Evolutionary conservation across 208 protist species (phyloP).

Genomic region (Leishmania arabica): DNA sequence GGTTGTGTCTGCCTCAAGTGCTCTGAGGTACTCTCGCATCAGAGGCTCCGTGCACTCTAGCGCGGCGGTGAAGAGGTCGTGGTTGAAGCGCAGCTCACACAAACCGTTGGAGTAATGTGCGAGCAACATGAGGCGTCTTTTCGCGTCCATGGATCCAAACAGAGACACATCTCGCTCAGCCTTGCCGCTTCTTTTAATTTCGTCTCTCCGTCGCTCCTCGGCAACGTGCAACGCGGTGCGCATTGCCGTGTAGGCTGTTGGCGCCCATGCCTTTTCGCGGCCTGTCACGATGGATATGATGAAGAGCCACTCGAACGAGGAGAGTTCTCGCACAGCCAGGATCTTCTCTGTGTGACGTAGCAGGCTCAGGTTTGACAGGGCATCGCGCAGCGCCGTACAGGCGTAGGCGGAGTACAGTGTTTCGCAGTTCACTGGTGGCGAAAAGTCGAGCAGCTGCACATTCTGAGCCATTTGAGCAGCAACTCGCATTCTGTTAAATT

Average conservation of each 20-base stretch:
- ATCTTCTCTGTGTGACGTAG: conserved; percentile 16
- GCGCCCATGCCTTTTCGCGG: conserved; percentile 12
- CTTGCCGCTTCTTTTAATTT: neutral
- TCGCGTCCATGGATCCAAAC: neutral
- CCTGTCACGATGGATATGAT: conserved; percentile 6
- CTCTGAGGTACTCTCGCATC: conserved; percentile 16
- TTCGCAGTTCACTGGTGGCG: neutral
- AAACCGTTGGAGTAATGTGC: neutral
- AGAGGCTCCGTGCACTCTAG: conserved; percentile 5
- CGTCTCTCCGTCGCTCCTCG: conserved; percentile 8
- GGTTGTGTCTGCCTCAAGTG: neutral
- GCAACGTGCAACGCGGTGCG: neutral
- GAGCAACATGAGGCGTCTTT: conserved; percentile 2
- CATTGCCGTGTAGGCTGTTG: neutral
- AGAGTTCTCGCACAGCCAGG: conserved; percentile 4
- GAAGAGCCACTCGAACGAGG: conserved; percentile 19
- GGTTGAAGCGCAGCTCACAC: conserved; percentile 2
- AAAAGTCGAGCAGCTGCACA: neutral
- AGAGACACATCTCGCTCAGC: conserved; percentile 9
- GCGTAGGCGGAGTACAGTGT: conserved; percentile 1
- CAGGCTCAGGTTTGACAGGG: conserved; percentile 17
- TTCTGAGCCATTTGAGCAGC: neutral
- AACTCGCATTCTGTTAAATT: neutral
- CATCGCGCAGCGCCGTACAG: neutral
- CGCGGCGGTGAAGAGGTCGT: neutral